Percentiles rank a stretch among this genome's conserved stretches.
Evolutionary conservation across 352 stramenopile species (phyloP).

Genomic region (Pseudoperonospora humuli): DNA sequence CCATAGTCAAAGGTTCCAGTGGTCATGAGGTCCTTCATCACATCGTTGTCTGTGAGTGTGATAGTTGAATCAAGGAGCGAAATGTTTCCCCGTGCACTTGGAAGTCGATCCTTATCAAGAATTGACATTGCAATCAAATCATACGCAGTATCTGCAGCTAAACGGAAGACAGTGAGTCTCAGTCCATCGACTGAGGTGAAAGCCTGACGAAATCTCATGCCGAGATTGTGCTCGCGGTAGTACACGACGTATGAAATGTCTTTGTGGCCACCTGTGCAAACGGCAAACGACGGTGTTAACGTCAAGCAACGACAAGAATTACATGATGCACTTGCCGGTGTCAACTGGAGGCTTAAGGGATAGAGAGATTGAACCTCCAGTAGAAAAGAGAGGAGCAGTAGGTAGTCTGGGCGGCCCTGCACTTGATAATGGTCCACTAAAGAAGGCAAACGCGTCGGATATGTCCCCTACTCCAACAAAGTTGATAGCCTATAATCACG

Average conservation of each 20-base stretch:
- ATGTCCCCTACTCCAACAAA: slow-evolving; percentile 25
- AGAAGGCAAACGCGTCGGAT: slow-evolving; percentile 25
- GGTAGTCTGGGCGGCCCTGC: slow-evolving; percentile 36
- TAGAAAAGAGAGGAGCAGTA: slow-evolving; percentile 3
- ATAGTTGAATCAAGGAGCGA: slow-evolving; percentile 20
- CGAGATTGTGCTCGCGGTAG: slow-evolving; percentile 12
- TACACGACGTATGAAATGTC: slow-evolving; percentile 33
- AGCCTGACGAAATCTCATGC: slow-evolving; percentile 19
- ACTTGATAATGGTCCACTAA: slow-evolving; percentile 27
- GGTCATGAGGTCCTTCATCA: not conserved
- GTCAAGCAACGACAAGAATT: not conserved
- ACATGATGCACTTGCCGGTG: slow-evolving; percentile 14
- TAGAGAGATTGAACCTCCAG: slow-evolving; percentile 34
- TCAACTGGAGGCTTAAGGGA: slow-evolving; percentile 33
- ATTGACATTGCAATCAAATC: slow-evolving; percentile 39
- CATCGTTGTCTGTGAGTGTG: not conserved
- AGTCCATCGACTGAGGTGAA: slow-evolving; percentile 13
- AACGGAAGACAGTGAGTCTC: slow-evolving; percentile 27
- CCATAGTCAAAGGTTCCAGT: slow-evolving; percentile 40
- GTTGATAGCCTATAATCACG: slow-evolving; percentile 29
- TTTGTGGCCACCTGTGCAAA: slow-evolving; percentile 22
- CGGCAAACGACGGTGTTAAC: not conserved
- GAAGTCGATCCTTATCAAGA: slow-evolving; percentile 1
- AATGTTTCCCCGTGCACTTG: slow-evolving; percentile 16
- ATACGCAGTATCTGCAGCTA: slow-evolving; percentile 39